These are phyloP conservation scores for Pyricularia grisea DNA, from an alignment of 2,329 filamentous ascomycete species.

Conservation along the genomic window DNA sequence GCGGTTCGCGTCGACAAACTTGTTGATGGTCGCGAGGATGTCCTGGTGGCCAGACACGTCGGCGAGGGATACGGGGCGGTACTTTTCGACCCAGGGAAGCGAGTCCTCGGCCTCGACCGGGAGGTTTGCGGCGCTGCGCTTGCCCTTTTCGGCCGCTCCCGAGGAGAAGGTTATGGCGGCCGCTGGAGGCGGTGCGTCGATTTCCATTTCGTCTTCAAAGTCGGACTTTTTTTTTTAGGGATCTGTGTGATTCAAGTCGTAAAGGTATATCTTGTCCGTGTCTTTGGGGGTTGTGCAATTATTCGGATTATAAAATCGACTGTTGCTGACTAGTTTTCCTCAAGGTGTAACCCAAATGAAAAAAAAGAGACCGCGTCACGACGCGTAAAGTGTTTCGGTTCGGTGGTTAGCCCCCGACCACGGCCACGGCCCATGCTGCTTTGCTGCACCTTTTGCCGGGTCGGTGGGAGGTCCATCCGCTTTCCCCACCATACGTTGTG, in stretches of 20 bases:
- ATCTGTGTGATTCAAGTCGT: neutral
- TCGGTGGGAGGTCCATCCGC: too few species aligned
- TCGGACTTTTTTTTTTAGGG: conserved; percentile 45
- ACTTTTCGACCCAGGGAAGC: conserved; percentile 97
- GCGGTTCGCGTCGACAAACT: conserved; percentile 89
- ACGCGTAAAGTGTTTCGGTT: conserved; percentile 3
- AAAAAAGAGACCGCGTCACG: neutral
- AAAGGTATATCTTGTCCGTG: neutral
- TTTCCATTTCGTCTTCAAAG: conserved; percentile 51
- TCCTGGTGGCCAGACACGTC: conserved; percentile 97
- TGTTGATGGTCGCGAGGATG: conserved; percentile 95
- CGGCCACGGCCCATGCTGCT: neutral
- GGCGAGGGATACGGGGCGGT: conserved; percentile 76
- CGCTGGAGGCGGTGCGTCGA: conserved; percentile 38
- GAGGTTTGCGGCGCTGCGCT: conserved; percentile 84
- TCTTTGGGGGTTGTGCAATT: neutral
- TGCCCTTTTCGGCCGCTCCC: conserved; percentile 70
- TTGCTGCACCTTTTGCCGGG: neutral
- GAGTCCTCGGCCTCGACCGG: conserved; percentile 91
- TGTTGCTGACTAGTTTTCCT: neutral
- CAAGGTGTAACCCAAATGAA: neutral
- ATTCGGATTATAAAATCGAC: neutral
- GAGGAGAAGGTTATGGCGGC: conserved; percentile 60
- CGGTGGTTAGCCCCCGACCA: neutral
- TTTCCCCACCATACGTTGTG: neutral